These are phyloP conservation scores for Hondaea fermentalgiana DNA, from an alignment of 108 stramenopile species.

Conservation along the genomic window DNA sequence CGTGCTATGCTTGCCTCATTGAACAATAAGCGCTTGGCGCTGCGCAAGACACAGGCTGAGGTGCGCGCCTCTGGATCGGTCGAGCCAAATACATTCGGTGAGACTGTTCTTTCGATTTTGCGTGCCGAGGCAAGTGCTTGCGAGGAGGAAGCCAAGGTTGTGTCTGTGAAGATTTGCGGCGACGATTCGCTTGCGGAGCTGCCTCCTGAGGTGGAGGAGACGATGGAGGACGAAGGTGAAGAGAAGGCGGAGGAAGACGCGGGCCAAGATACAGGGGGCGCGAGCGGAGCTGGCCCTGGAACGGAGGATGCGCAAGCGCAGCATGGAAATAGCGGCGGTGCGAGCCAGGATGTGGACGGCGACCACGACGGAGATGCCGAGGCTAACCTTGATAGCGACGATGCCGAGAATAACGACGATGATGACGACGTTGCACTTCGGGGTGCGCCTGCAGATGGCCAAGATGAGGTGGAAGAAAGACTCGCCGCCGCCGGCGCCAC, in stretches of 20 bases:
- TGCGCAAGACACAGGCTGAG: not conserved
- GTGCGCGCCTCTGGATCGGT: not conserved
- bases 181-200: not conserved
- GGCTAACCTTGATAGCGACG: not conserved
- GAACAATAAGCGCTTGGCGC: not conserved
- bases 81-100: not conserved
- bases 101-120: not conserved
- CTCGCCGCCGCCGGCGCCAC: too few species aligned
- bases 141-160: constrained; percentile 3
- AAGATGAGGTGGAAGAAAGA: not conserved
- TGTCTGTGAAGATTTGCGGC: not conserved
- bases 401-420: not conserved
- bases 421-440: not conserved
- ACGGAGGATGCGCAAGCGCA: not conserved
- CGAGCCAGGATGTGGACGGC: not conserved
- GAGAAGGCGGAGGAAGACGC: not conserved
- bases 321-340: not conserved
- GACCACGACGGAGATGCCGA: constrained; percentile 20
- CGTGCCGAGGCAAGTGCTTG: not conserved
- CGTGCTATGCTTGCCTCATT: not conserved
- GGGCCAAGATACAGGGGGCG: not conserved
- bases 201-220: not conserved
- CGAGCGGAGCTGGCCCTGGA: not conserved
- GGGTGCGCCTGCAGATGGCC: not conserved
- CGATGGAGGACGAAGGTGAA: not conserved